Percentiles rank a stretch among this genome's conserved stretches.
Conservation (phyloP, 1,139 yeast genomes). For the Blastobotrys ciferrii region DNA sequence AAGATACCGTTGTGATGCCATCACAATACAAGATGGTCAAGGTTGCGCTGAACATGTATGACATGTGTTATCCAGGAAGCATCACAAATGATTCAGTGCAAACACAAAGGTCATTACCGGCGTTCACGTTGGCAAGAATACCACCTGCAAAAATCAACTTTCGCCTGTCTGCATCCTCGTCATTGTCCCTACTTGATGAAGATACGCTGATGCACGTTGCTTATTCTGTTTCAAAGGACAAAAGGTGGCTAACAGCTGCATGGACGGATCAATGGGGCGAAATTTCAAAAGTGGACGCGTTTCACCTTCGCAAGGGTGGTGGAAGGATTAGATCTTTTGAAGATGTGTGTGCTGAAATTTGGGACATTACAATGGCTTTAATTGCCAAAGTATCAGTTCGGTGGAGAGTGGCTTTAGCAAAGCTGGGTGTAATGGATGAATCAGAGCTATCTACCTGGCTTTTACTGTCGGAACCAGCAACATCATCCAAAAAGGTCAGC, state of each 20-base stretch:
- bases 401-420: conserved; percentile 39
- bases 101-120: conserved; percentile 27
- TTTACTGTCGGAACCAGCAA: conserved; percentile 24
- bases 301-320: conserved; percentile 36
- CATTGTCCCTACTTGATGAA: conserved; percentile 48
- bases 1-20: conserved; percentile 47
- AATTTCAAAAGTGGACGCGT: conserved; percentile 58
- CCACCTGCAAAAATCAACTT: conserved; percentile 48
- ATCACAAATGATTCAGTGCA: background rate
- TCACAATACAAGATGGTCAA: conserved; percentile 50
- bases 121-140: conserved; percentile 36
- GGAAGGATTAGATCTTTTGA: conserved; percentile 42
- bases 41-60: conserved; percentile 63
- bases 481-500: conserved; percentile 48
- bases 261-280: conserved; percentile 87
- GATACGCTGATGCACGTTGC: conserved; percentile 83
- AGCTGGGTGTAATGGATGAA: conserved; percentile 37
- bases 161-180: conserved; percentile 45
- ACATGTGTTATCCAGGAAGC: conserved; percentile 37
- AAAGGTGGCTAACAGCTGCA: conserved; percentile 80
- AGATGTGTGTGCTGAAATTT: conserved; percentile 55
- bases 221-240: conserved; percentile 77
- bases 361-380: conserved; percentile 51
- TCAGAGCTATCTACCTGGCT: conserved; percentile 37
- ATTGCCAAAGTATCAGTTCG: conserved; percentile 28